Evolutionary conservation across 768 basidiomycete species (phyloP).

Genomic region (Mycena epipterygia): DNA sequence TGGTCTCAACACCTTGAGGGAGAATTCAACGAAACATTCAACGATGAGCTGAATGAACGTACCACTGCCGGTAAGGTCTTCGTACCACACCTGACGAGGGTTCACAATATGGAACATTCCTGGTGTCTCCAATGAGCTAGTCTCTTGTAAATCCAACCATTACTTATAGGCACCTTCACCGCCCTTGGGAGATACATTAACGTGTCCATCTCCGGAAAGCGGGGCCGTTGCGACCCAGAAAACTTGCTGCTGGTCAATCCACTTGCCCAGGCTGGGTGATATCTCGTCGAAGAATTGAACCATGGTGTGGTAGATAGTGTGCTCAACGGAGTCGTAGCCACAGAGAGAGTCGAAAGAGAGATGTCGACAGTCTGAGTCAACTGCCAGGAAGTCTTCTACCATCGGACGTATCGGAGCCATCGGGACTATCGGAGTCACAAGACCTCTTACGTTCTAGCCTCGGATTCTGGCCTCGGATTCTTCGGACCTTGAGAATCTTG

Average conservation of each 20-base stretch:
- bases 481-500: no score
- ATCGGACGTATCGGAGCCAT: no score
- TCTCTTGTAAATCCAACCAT: not conserved
- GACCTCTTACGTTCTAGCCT: no score
- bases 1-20: conserved; percentile 65
- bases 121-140: not conserved
- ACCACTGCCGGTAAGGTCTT: conserved; percentile 83
- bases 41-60: no score
- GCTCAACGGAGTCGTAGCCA: no score
- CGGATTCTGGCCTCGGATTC: no score
- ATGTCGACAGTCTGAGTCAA: no score
- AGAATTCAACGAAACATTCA: not conserved
- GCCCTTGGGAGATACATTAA: conserved; percentile 81
- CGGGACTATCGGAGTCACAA: no score
- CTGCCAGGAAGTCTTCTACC: no score
- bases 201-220: conserved; percentile 65
- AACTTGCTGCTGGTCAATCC: conserved; percentile 73
- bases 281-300: conserved; percentile 70
- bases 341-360: no score
- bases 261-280: conserved; percentile 63
- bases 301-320: no score
- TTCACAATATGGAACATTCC: conserved; percentile 71
- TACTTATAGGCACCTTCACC: conserved; percentile 47
- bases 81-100: conserved; percentile 75
- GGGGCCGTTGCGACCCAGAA: conserved; percentile 83